Evolutionary conservation across 208 protist species (phyloP).

Genomic region (Kentomonas sorsogonicus): DNA sequence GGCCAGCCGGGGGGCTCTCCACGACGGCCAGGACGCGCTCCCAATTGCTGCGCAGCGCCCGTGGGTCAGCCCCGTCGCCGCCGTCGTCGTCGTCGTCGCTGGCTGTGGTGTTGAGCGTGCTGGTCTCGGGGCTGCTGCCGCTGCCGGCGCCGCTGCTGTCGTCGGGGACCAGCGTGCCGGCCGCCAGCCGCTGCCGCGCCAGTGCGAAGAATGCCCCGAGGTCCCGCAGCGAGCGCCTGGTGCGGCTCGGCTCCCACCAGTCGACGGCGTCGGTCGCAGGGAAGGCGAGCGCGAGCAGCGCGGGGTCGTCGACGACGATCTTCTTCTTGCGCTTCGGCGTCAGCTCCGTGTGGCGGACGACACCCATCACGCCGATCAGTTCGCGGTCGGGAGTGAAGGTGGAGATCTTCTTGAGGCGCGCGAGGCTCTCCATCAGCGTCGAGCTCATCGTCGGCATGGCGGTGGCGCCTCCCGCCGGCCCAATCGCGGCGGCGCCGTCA

Average conservation of each 20-base stretch:
- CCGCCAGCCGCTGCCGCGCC: conserved; percentile 16
- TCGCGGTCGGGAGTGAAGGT: conserved; percentile 34
- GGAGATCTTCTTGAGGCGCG: conserved; percentile 36
- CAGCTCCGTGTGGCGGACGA: conserved; percentile 44
- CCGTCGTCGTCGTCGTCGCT: conserved; percentile 3
- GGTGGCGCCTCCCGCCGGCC: no score
- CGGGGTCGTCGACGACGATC: conserved; percentile 32
- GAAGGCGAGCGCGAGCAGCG: conserved; percentile 22
- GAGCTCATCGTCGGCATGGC: background rate
- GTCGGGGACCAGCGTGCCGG: background rate
- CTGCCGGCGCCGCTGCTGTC: background rate
- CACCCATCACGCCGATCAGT: conserved; percentile 43
- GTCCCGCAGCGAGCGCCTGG: conserved; percentile 17
- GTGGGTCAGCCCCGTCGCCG: no score
- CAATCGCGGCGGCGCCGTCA: background rate
- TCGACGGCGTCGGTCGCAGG: background rate
- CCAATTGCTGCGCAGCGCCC: no score
- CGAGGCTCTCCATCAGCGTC: conserved; percentile 21
- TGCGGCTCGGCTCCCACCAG: conserved; percentile 9
- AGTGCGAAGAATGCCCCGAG: conserved; percentile 16
- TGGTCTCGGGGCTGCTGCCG: conserved; percentile 6
- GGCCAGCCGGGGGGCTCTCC: conserved; percentile 25
- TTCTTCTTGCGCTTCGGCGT: conserved; percentile 62
- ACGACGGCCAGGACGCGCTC: conserved; percentile 31
- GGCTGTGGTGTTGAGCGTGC: conserved; percentile 4